Percentiles rank a stretch among this genome's conserved stretches.
These are phyloP conservation scores for Penicillium silybi DNA, from an alignment of 495 filamentous ascomycete species.

Conservation along the genomic window DNA sequence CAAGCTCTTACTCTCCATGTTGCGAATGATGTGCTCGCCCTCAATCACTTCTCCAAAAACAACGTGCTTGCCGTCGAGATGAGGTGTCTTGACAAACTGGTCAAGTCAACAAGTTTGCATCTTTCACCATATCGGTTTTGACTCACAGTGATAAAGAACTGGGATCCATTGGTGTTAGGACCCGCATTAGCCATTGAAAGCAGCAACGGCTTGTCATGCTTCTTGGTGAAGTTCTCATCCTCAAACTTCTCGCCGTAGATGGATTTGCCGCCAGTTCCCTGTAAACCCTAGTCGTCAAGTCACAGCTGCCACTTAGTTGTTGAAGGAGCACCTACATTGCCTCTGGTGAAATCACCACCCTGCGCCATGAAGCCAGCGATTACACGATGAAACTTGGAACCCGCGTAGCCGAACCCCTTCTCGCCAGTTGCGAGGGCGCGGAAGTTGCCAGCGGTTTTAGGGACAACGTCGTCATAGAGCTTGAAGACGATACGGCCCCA, in stretches of 20 bases:
- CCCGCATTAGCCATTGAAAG: conserved; percentile 98
- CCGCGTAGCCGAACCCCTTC: conserved; percentile 86
- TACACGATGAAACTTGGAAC: conserved; percentile 86
- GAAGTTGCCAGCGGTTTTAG: conserved; percentile 96
- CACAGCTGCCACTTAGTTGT: no score
- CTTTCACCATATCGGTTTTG: neutral
- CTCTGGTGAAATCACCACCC: conserved; percentile 62
- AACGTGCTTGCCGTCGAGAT: conserved; percentile 95
- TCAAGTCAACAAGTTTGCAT: neutral
- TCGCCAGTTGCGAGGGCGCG: conserved; percentile 86
- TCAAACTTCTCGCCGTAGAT: conserved; percentile 97
- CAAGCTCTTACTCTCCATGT: conserved; percentile 53
- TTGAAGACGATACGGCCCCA: conserved; percentile 80
- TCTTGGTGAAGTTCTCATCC: conserved; percentile 88
- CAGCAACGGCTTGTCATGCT: conserved; percentile 83
- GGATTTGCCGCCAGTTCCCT: conserved; percentile 87
- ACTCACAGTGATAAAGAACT: conserved; percentile 89
- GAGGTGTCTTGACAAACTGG: conserved; percentile 68
- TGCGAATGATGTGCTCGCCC: conserved; percentile 64
- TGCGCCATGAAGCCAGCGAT: conserved; percentile 99
- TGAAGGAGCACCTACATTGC: conserved; percentile 60
- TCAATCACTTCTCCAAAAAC: conserved; percentile 93
- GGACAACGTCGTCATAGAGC: conserved; percentile 82
- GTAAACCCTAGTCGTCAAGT: no score
- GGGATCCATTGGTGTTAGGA: conserved; percentile 83